Conservation (phyloP, 495 filamentous ascomycete species). For the Bombardia bombarda region DNA sequence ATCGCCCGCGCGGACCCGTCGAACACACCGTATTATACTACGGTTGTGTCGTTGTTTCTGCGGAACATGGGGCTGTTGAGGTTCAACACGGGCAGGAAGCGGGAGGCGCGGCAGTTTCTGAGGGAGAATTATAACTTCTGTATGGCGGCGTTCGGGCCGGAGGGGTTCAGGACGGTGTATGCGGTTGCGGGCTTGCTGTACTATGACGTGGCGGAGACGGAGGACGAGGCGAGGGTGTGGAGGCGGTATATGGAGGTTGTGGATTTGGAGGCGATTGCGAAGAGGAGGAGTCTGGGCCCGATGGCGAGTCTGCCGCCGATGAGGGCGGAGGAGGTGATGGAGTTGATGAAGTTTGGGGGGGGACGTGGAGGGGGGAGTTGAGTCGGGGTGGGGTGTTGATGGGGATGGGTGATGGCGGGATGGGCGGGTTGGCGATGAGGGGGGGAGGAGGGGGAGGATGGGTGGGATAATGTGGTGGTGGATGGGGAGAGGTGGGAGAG, state of each 20-base stretch:
- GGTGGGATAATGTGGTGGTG: no score
- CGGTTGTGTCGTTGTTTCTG: not conserved
- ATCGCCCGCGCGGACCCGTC: not conserved
- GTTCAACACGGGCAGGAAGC: not conserved
- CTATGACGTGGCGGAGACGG: not conserved
- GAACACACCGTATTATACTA: not conserved
- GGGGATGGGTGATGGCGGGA: no score
- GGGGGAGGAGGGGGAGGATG: no score
- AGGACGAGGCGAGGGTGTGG: not conserved
- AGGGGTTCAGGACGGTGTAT: not conserved
- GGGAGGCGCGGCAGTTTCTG: not conserved
- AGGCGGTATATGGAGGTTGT: not conserved
- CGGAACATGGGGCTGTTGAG: slow-evolving; percentile 1
- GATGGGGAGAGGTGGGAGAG: no score
- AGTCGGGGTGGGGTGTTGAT: no score
- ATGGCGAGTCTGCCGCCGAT: no score
- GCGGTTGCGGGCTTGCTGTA: not conserved
- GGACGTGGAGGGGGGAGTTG: no score
- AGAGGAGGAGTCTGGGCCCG: no score
- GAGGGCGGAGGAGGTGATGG: no score
- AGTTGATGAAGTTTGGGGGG: no score
- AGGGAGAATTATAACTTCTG: not conserved
- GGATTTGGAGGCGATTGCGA: no score
- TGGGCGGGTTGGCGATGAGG: no score
- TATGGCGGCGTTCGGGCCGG: not conserved